These are phyloP conservation scores for Manihot esculenta DNA, from an alignment of 441 rosid genomes.

Conservation along the genomic window DNA sequence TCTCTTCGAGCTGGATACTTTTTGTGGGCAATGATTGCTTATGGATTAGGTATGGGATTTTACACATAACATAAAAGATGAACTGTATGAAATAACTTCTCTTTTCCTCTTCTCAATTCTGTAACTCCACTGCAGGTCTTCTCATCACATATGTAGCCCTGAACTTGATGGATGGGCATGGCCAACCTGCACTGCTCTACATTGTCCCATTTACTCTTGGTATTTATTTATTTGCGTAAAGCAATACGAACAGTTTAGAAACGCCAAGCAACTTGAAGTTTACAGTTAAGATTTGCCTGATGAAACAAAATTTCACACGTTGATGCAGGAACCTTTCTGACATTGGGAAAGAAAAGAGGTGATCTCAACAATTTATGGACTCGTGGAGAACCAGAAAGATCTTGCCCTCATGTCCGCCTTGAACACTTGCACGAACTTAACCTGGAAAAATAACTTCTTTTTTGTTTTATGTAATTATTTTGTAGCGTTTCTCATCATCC, in stretches of 20 bases:
- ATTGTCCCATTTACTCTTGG: slow-evolving; percentile 81
- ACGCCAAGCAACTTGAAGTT: neutral
- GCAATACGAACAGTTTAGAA: neutral
- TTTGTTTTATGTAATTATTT: slow-evolving; percentile 15
- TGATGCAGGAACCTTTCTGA: slow-evolving; percentile 66
- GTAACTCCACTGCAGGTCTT: slow-evolving; percentile 47
- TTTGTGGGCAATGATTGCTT: slow-evolving; percentile 86
- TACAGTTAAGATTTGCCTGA: neutral
- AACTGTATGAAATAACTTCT: neutral
- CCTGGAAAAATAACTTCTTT: slow-evolving; percentile 15
- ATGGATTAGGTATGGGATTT: slow-evolving; percentile 69
- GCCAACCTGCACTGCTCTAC: slow-evolving; percentile 81
- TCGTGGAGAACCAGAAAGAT: slow-evolving; percentile 72
- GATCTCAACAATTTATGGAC: slow-evolving; percentile 79
- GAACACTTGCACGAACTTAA: slow-evolving; percentile 31
- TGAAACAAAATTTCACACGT: neutral
- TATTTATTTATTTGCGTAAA: slow-evolving; percentile 27
- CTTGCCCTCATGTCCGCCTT: slow-evolving; percentile 69
- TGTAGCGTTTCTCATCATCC: neutral
- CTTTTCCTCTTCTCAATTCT: too few species aligned
- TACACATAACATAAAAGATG: neutral
- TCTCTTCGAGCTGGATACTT: slow-evolving; percentile 85
- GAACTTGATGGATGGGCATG: slow-evolving; percentile 85
- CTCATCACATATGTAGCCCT: slow-evolving; percentile 73
- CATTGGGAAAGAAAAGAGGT: slow-evolving; percentile 83